These are phyloP conservation scores for Cutaneotrichosporon cavernicola DNA, from an alignment of 1,284 basidiomycete genomes.

Conservation along the genomic window DNA sequence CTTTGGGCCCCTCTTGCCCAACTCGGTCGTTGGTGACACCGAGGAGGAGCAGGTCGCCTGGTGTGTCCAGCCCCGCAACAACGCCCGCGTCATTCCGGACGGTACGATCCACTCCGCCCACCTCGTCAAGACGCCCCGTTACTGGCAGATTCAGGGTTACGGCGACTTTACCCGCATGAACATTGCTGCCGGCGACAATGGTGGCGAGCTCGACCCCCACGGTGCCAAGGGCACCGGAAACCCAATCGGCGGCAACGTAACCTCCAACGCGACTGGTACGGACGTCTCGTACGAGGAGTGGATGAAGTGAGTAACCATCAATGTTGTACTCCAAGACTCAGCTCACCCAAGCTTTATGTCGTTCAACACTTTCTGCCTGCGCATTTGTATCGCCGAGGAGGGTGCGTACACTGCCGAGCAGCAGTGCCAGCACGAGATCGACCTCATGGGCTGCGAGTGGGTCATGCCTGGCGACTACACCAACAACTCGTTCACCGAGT, in stretches of 20 bases:
- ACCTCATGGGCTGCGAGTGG: constrained; percentile 55
- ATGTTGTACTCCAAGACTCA: not conserved
- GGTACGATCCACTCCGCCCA: constrained; percentile 56
- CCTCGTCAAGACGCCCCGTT: constrained; percentile 57
- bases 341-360: constrained; percentile 49
- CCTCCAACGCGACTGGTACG: constrained; percentile 55
- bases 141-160: constrained; percentile 56
- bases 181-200: constrained; percentile 53
- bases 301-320: constrained; percentile 50
- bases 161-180: constrained; percentile 56
- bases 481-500: constrained; percentile 53
- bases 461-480: constrained; percentile 56
- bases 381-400: constrained; percentile 53
- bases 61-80: constrained; percentile 59
- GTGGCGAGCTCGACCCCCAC: constrained; percentile 58
- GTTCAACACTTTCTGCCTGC: constrained; percentile 52
- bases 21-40: constrained; percentile 56
- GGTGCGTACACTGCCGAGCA: constrained; percentile 44
- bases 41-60: constrained; percentile 59
- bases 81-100: constrained; percentile 57
- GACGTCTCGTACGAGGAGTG: constrained; percentile 59
- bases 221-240: constrained; percentile 56
- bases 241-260: constrained; percentile 59
- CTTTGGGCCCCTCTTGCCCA: constrained; percentile 56
- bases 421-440: constrained; percentile 51